Evolutionary conservation across 352 stramenopile species (phyloP).

Genomic region (Phytopythium cucurbitacearum): DNA sequence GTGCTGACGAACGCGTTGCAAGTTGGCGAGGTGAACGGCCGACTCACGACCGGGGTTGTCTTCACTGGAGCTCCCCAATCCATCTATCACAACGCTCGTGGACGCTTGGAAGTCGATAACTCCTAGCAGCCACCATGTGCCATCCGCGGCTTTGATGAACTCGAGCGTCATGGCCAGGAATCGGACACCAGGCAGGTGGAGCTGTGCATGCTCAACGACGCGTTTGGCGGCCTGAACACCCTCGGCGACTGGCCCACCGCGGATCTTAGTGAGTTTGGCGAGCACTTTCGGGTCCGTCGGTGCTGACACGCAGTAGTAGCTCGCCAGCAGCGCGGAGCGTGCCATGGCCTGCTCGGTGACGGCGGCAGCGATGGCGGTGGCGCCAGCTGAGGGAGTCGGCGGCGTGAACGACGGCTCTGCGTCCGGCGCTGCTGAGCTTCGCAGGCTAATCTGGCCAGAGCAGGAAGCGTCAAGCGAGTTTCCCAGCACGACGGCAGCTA

Average conservation of each 20-base stretch:
- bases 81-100: constrained; percentile 10
- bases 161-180: constrained; percentile 55
- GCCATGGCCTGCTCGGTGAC: constrained; percentile 26
- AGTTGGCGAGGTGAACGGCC: constrained; percentile 35
- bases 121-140: constrained; percentile 68
- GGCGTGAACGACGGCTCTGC: constrained; percentile 4
- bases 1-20: constrained; percentile 31
- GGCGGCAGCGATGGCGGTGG: constrained; percentile 8
- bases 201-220: constrained; percentile 59
- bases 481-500: neutral
- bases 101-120: constrained; percentile 49
- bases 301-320: constrained; percentile 35
- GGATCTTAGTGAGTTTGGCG: constrained; percentile 44
- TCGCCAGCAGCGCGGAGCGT: constrained; percentile 16
- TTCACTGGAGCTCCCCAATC: neutral
- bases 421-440: constrained; percentile 14
- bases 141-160: constrained; percentile 62
- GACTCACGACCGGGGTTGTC: constrained; percentile 24
- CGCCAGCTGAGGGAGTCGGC: neutral
- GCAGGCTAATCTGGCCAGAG: constrained; percentile 28
- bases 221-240: constrained; percentile 39
- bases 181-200: constrained; percentile 51
- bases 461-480: neutral
- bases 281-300: constrained; percentile 28
- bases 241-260: constrained; percentile 49